phyloP scores from a whole-genome alignment of 2,329 filamentous ascomycete species.

The Lasiodiplodia theobromae region DNA sequence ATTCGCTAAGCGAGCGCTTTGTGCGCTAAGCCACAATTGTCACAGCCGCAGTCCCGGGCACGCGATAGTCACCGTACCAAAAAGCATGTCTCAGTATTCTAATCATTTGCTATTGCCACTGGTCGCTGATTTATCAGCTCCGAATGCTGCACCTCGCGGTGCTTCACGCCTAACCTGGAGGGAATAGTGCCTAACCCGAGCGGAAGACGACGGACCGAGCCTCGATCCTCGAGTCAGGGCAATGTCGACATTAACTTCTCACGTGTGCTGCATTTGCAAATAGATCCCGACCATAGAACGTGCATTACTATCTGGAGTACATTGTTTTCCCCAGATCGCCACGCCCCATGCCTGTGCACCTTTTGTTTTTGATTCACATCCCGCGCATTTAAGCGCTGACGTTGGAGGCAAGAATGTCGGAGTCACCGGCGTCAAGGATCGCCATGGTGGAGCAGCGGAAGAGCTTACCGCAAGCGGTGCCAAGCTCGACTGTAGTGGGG shows the following conservation, averaged over 20 bases:
- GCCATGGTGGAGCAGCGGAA: constrained; percentile 98
- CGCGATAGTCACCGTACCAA: neutral
- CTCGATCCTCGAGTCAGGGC: too few species aligned
- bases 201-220: neutral
- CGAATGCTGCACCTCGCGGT: neutral
- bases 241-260: neutral
- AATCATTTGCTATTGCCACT: neutral
- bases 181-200: neutral
- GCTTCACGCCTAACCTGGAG: neutral
- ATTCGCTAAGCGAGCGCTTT: constrained; percentile 27
- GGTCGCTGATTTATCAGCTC: neutral
- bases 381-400: constrained; percentile 45
- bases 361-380: constrained; percentile 5
- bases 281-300: constrained; percentile 25
- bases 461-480: constrained; percentile 98
- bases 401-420: constrained; percentile 89
- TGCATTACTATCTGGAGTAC: constrained; percentile 28
- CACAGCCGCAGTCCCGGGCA: constrained; percentile 17
- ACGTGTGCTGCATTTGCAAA: neutral
- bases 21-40: constrained; percentile 28
- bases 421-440: constrained; percentile 94
- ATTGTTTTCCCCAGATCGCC: constrained; percentile 25
- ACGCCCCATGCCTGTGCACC: neutral
- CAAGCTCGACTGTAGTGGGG: constrained; percentile 81
- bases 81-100: neutral